These are phyloP conservation scores for Fusarium nygamai DNA, from an alignment of 2,329 filamentous ascomycete species.

Conservation along the genomic window DNA sequence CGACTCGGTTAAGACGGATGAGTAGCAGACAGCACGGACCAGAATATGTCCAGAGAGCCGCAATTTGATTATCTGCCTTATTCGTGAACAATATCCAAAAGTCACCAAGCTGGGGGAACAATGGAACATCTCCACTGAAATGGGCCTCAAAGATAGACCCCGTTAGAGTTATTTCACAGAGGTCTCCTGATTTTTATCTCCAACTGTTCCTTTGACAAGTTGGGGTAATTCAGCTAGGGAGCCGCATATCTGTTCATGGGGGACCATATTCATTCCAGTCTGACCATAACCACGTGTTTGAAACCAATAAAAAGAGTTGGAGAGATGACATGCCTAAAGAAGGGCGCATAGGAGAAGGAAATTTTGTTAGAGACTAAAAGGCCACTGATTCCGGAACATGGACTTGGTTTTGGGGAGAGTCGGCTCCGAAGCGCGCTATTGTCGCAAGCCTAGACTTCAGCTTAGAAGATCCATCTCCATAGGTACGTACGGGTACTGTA, in stretches of 20 bases:
- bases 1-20: slow-evolving; percentile 40
- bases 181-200: slow-evolving; percentile 4
- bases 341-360: slow-evolving; percentile 9
- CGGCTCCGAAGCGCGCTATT: slow-evolving; percentile 3
- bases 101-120: slow-evolving; percentile 3
- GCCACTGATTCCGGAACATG: slow-evolving; percentile 15
- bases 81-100: slow-evolving; percentile 21
- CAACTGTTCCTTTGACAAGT: not conserved
- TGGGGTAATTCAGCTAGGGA: not conserved
- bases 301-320: not conserved
- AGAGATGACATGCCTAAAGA: not conserved
- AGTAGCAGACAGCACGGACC: slow-evolving; percentile 21
- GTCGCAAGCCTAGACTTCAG: not conserved
- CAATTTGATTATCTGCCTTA: slow-evolving; percentile 16
- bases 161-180: not conserved
- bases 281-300: slow-evolving; percentile 1
- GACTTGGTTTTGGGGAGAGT: not conserved
- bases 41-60: slow-evolving; percentile 20
- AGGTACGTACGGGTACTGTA: not conserved
- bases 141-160: not conserved
- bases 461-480: not conserved
- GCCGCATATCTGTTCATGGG: slow-evolving; percentile 8
- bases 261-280: not conserved
- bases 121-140: not conserved
- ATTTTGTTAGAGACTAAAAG: not conserved